Evolutionary conservation across 495 filamentous ascomycete genomes (phyloP).

Genomic region (Penicillium odoratum): DNA sequence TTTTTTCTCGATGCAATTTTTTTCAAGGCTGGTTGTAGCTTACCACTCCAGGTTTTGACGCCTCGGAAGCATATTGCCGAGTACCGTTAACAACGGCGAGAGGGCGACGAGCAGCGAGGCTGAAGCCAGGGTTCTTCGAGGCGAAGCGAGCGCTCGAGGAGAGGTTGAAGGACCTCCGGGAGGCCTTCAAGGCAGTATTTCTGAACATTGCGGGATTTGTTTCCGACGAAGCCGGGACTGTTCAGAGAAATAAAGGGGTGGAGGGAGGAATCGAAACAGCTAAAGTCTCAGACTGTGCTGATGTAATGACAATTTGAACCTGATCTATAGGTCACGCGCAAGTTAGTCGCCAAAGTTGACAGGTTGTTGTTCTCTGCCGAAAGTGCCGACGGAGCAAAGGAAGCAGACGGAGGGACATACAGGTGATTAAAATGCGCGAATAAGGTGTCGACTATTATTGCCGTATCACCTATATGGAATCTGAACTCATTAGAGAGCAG

Average conservation of each 20-base stretch:
- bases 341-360: slow-evolving; percentile 24
- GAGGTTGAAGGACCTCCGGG: slow-evolving; percentile 50
- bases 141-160: slow-evolving; percentile 44
- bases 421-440: slow-evolving; percentile 20
- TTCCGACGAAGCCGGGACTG: slow-evolving; percentile 16
- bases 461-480: slow-evolving; percentile 47
- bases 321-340: slow-evolving; percentile 11
- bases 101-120: slow-evolving; percentile 43
- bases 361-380: slow-evolving; percentile 25
- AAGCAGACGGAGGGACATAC: slow-evolving; percentile 24
- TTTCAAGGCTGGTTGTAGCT: slow-evolving; percentile 19
- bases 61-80: slow-evolving; percentile 58
- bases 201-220: slow-evolving; percentile 48
- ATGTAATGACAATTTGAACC: slow-evolving; percentile 13
- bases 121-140: slow-evolving; percentile 46
- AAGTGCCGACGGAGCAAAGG: slow-evolving; percentile 38
- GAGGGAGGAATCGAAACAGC: slow-evolving; percentile 3
- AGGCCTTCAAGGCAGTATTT: slow-evolving; percentile 46
- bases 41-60: slow-evolving; percentile 35
- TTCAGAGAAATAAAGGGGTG: slow-evolving; percentile 13
- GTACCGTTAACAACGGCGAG: slow-evolving; percentile 40
- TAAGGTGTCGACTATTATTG: slow-evolving; percentile 50
- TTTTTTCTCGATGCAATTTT: neutral
- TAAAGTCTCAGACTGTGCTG: slow-evolving; percentile 9
- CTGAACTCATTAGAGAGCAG: slow-evolving; percentile 49